phyloP scores from a whole-genome alignment of 2,329 filamentous ascomycete species.

The Thielaviopsis euricoi region DNA sequence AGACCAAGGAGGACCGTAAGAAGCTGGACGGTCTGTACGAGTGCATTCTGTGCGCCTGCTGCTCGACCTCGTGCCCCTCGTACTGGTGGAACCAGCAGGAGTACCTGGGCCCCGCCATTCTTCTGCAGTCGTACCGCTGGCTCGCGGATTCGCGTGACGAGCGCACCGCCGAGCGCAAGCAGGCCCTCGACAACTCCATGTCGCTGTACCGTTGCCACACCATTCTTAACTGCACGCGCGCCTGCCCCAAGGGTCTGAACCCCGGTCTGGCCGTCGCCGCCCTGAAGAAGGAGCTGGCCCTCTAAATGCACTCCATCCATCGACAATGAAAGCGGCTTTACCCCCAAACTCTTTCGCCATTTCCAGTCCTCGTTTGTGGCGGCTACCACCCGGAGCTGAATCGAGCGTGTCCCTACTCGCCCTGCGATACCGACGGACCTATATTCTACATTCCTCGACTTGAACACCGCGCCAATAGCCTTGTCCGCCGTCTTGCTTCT shows the following conservation, averaged over 20 bases:
- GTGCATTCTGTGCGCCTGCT: constrained; percentile 98
- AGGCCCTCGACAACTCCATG: constrained; percentile 94
- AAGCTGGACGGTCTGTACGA: constrained; percentile 98
- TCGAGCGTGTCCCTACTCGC: not conserved
- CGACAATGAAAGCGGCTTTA: not conserved
- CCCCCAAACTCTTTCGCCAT: not conserved
- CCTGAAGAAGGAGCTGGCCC: constrained; percentile 94
- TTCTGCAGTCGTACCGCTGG: constrained; percentile 97
- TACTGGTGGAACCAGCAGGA: constrained; percentile 99
- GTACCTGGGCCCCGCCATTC: constrained; percentile 91
- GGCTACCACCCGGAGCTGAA: not conserved
- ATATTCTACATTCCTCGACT: not conserved
- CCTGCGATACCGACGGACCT: not conserved
- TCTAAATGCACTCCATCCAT: constrained; percentile 24
- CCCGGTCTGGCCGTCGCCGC: constrained; percentile 88
- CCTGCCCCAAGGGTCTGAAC: constrained; percentile 96
- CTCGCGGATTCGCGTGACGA: constrained; percentile 89
- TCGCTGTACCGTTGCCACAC: constrained; percentile 98
- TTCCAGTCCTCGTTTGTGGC: not conserved
- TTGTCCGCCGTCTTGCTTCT: not conserved
- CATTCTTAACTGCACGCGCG: constrained; percentile 95
- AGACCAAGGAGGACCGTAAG: constrained; percentile 79
- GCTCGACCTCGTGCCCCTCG: constrained; percentile 96
- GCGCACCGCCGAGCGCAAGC: constrained; percentile 72
- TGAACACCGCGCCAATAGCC: not conserved